A percentile compares a stretch with the other conserved stretches of the same genome.
These are phyloP conservation scores for Hygrocybe coccinea DNA, from an alignment of 768 basidiomycete genomes.

Conservation along the genomic window DNA sequence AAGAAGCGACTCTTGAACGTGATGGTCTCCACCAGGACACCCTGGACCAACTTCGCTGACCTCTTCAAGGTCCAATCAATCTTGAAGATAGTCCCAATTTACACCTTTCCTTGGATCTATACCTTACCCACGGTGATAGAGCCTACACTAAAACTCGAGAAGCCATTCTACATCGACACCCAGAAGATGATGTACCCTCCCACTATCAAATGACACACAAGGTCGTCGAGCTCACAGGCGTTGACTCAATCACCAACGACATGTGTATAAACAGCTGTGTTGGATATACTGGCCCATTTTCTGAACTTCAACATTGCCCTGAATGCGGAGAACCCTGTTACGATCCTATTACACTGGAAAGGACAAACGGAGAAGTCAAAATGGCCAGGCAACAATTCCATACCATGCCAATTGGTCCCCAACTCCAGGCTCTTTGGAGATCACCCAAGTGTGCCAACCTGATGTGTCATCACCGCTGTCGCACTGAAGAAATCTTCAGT, in stretches of 20 bases:
- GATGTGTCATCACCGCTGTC: constrained; percentile 20
- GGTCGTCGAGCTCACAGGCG: constrained; percentile 25
- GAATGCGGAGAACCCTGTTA: constrained; percentile 26
- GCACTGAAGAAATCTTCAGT: constrained; percentile 8
- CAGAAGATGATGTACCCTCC: constrained; percentile 7
- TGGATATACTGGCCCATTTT: constrained; percentile 35
- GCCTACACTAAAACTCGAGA: constrained; percentile 18
- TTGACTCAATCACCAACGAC: constrained; percentile 26
- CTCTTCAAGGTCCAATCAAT: no score
- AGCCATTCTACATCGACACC: constrained; percentile 18
- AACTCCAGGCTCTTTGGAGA: constrained; percentile 31
- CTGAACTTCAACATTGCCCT: constrained; percentile 20
- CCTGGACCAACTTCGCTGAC: no score
- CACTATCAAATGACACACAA: constrained; percentile 10
- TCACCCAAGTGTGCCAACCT: constrained; percentile 15
- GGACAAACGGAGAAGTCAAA: constrained; percentile 7
- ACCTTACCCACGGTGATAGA: background rate
- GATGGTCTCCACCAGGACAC: no score
- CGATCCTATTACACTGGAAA: constrained; percentile 10
- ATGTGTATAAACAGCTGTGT: constrained; percentile 41
- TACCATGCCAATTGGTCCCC: constrained; percentile 36
- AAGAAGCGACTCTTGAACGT: no score
- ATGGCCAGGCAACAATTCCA: constrained; percentile 24
- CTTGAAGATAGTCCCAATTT: background rate
- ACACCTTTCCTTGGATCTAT: background rate